Percentiles rank a stretch among this genome's conserved stretches.
These are phyloP conservation scores for Pythium sukuiense DNA, from an alignment of 352 stramenopile genomes.

Conservation along the genomic window DNA sequence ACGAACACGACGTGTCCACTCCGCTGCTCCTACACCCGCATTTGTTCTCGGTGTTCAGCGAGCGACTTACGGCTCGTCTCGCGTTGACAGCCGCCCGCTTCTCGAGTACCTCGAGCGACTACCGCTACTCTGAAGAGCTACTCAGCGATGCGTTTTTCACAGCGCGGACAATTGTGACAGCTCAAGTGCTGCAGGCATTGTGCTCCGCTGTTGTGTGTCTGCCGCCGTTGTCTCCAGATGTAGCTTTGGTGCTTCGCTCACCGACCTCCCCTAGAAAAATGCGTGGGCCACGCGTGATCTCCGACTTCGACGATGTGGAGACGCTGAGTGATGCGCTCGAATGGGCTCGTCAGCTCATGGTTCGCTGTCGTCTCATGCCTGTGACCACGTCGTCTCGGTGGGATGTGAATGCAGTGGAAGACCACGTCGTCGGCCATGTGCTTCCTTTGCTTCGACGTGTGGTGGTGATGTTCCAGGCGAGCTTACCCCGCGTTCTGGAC, in stretches of 20 bases:
- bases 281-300: background rate
- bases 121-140: constrained; percentile 36
- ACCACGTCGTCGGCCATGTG: constrained; percentile 42
- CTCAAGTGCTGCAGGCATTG: constrained; percentile 59
- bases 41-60: constrained; percentile 54
- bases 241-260: constrained; percentile 1
- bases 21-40: constrained; percentile 54
- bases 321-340: constrained; percentile 53
- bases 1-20: constrained; percentile 4
- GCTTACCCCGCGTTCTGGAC: constrained; percentile 35
- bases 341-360: constrained; percentile 54
- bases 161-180: constrained; percentile 53
- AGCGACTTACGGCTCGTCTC: constrained; percentile 39
- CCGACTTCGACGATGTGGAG: constrained; percentile 56
- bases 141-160: constrained; percentile 60
- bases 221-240: background rate
- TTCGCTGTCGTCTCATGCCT: constrained; percentile 37
- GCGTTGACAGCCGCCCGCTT: constrained; percentile 3
- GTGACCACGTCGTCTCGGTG: constrained; percentile 2
- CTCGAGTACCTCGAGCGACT: constrained; percentile 28
- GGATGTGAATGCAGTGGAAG: constrained; percentile 37
- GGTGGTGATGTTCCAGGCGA: constrained; percentile 55
- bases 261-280: background rate
- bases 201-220: constrained; percentile 20
- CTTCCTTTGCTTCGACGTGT: constrained; percentile 62